Evolutionary conservation across 176 grass and related monocot genomes (phyloP), one percentile per base, ranked within the genome.

Genomic region (Aegilops speltoides): DNA sequence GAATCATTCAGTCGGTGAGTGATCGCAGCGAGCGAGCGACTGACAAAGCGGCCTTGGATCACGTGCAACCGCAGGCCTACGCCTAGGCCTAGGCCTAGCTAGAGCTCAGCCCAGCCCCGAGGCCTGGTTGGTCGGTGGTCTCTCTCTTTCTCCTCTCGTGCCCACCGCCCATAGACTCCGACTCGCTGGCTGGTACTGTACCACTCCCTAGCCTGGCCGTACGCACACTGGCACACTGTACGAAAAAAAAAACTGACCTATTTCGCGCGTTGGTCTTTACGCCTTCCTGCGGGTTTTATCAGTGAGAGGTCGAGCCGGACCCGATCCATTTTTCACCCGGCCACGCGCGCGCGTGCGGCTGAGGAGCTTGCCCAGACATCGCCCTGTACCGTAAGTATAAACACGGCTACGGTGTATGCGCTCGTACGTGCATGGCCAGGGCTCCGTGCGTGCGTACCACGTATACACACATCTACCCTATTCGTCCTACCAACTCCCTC

Each of bases 41-140:
- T 26, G 73, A 68, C 25, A 77, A 56, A 43, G 36, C 26, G 64
- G 80, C 81, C 80, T 88, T 37, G 87, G 87, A 88, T 88, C 87
- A 88, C 81, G 87, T 88, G 87, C 25, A 86, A 46, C 84, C 10
- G 69, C 70, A 61, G 15, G 40, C 40, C 40, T 43, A 43, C 40
- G n/a, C 41, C 59, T 50, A 52, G 15, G 48, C 48, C 48, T 52
- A 52, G 48, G 48, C 48, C 48, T 52, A 52, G 48, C 48, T 15
- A 52, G 48, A 52, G 15, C 48, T 52, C 48, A 52, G 14, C 48
- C 48, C 48, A 16, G 43, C 3, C 43, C 43, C 43, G 15, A 16
- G 48, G 48, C 48, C 48, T 74, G 28, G 52, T 78, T 64, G 56
- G 77, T 29, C 74, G 32, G 17, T 62, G 6, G 57, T 80, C 62